Evolutionary conservation across 2,329 filamentous ascomycete species (phyloP).

Genomic region (Alternaria panax): DNA sequence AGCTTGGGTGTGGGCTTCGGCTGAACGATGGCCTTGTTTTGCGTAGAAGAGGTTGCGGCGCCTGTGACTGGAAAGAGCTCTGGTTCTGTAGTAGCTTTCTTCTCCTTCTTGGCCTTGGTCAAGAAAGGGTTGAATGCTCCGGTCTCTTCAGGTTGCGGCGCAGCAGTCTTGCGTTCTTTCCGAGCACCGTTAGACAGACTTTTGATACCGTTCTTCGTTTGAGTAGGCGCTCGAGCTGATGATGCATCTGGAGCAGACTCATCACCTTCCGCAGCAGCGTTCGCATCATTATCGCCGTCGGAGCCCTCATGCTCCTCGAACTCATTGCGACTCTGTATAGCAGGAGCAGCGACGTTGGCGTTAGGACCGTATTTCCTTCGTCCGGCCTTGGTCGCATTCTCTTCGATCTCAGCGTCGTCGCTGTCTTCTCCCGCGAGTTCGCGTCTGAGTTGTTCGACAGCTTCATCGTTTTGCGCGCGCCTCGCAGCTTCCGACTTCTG

Average conservation of each 20-base stretch:
- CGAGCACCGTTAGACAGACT: constrained; percentile 22
- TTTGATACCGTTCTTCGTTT: constrained; percentile 20
- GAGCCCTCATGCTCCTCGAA: constrained; percentile 67
- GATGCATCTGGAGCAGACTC: constrained; percentile 22
- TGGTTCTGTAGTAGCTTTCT: constrained; percentile 25
- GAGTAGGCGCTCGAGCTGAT: constrained; percentile 11
- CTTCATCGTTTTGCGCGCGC: constrained; percentile 81
- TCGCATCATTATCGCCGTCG: constrained; percentile 49
- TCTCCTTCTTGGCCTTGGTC: constrained; percentile 38
- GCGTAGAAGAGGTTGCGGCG: constrained; percentile 10
- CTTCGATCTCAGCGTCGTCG: constrained; percentile 55
- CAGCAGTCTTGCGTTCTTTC: constrained; percentile 14
- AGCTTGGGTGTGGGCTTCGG: constrained; percentile 27
- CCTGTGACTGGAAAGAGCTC: constrained; percentile 21
- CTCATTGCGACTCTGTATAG: constrained; percentile 56
- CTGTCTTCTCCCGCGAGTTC: constrained; percentile 72
- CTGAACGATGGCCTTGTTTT: constrained; percentile 13
- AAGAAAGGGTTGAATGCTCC: constrained; percentile 45
- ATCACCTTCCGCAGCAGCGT: constrained; percentile 32
- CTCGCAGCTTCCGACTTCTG: constrained; percentile 80
- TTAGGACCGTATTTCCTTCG: constrained; percentile 73
- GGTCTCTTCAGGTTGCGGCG: constrained; percentile 9
- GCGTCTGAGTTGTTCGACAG: constrained; percentile 65
- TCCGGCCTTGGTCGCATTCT: constrained; percentile 68
- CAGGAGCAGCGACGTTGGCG: constrained; percentile 41